These are phyloP conservation scores for Tylopilus sp. DNA, from an alignment of 1,284 basidiomycete species.

Conservation along the genomic window DNA sequence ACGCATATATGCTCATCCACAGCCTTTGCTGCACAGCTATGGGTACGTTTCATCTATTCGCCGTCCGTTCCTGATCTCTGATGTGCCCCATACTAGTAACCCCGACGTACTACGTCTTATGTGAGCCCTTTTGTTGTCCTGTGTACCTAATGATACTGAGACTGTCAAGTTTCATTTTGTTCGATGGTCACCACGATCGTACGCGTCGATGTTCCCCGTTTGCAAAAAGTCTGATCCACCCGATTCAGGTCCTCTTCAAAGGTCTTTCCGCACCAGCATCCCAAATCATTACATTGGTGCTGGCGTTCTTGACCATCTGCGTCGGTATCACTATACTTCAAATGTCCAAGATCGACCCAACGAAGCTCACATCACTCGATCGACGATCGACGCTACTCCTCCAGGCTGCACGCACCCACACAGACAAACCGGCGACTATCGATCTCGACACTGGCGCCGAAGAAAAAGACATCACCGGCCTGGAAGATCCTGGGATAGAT, in stretches of 20 bases:
- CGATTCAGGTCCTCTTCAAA: slow-evolving; percentile 76
- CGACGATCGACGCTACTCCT: slow-evolving; percentile 83
- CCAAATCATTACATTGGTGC: slow-evolving; percentile 87
- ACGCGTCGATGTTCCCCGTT: slow-evolving; percentile 24
- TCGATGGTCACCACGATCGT: slow-evolving; percentile 87
- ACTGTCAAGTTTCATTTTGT: slow-evolving; percentile 53
- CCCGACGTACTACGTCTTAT: slow-evolving; percentile 86
- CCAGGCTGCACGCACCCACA: slow-evolving; percentile 67
- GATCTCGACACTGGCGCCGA: slow-evolving; percentile 29
- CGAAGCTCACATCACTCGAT: slow-evolving; percentile 72
- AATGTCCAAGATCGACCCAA: slow-evolving; percentile 91
- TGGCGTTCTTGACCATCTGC: slow-evolving; percentile 88
- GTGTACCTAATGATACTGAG: neutral
- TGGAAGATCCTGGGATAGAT: slow-evolving; percentile 85
- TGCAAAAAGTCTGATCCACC: neutral
- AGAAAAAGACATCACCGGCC: slow-evolving; percentile 53
- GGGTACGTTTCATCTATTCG: slow-evolving; percentile 48
- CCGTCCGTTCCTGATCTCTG: slow-evolving; percentile 11
- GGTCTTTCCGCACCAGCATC: slow-evolving; percentile 77
- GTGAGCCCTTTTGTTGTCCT: slow-evolving; percentile 40
- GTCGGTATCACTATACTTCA: slow-evolving; percentile 93
- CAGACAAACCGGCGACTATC: slow-evolving; percentile 43
- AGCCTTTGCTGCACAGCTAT: slow-evolving; percentile 54
- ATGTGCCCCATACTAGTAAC: slow-evolving; percentile 53
- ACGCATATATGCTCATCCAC: slow-evolving; percentile 10